Evolutionary conservation across 192 early-diverging fungal species (phyloP), one percentile per base, ranked within the genome.

Genomic region (Coemansia sp.): DNA sequence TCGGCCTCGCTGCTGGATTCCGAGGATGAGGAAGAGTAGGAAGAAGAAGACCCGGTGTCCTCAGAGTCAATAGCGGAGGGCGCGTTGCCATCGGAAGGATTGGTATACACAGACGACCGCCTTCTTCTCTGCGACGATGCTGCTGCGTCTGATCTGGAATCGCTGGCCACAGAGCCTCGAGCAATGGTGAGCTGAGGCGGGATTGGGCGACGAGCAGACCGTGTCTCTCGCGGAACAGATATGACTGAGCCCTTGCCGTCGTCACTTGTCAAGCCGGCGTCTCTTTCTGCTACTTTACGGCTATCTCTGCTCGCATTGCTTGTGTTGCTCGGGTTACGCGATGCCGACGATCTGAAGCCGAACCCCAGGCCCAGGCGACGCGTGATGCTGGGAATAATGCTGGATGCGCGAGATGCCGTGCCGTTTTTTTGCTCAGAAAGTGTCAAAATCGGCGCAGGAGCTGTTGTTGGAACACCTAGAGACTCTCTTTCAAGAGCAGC

Each of bases 281-380:
- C 52, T 2, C 40, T 20, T 10, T 56, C 49, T 5, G 49, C 54
- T n/a, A 5, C 7, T n/a, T 56, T 22, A 3, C 28, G 36, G 10
- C 36, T 38, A 38, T n/a, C n/a, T n/a, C n/a, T n/a, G n/a, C n/a
- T n/a, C n/a, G 6, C 49, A 12, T n/a, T 69, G 67, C 38, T 59
- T 6, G 38, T 57, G 30, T 22, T 55, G 34, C 71, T 67, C 5
- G 49, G 17, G 14, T 40, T 71, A 20, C 60, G 64, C 25, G 61
- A 64, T 25, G 61, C 50, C 7, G 55, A 49, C 11, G 73, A 66
- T 48, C 61, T 64, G 58, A 75, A 69, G 28, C 73, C 73, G 63
- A 81, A 81, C 5, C 78, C 78, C 40, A 81, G 60, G 2, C 78
- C 78, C 40, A 81, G 56, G 17, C 78, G 61, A 8, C 78, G 73